Evolutionary conservation across 2,329 filamentous ascomycete species (phyloP).

Genomic region (Trichoderma atrobrunneum): DNA sequence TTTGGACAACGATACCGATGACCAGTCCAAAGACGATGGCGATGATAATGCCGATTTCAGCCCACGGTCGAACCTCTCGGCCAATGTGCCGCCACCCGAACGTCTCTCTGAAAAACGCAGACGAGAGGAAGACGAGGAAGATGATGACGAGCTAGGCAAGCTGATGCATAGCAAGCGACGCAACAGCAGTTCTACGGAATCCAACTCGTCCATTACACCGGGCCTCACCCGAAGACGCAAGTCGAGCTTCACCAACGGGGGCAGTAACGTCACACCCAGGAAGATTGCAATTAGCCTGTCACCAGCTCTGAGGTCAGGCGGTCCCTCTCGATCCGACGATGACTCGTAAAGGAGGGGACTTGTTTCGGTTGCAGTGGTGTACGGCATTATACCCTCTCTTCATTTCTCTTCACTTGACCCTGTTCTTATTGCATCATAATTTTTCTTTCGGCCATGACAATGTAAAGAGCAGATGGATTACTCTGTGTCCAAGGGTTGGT

Average conservation of each 20-base stretch:
- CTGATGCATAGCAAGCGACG: constrained; percentile 65
- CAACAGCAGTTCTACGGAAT: constrained; percentile 53
- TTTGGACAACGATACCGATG: constrained; percentile 55
- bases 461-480: constrained; percentile 2
- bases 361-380: constrained; percentile 16
- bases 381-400: constrained; percentile 4
- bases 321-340: constrained; percentile 39
- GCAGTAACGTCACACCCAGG: constrained; percentile 42
- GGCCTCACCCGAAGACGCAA: constrained; percentile 36
- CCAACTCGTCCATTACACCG: constrained; percentile 38
- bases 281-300: constrained; percentile 61
- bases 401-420: background rate
- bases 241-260: constrained; percentile 40
- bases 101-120: constrained; percentile 84
- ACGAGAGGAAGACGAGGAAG: constrained; percentile 75
- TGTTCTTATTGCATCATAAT: constrained; percentile 4
- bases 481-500: constrained; percentile 14
- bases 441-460: background rate
- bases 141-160: constrained; percentile 88
- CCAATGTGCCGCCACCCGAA: constrained; percentile 62
- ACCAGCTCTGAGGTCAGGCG: constrained; percentile 42
- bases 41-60: constrained; percentile 33
- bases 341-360: constrained; percentile 30
- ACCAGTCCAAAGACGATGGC: constrained; percentile 30
- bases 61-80: constrained; percentile 16